Evolutionary conservation across 2,329 filamentous ascomycete species (phyloP).

Genomic region (Penicillium sp.): DNA sequence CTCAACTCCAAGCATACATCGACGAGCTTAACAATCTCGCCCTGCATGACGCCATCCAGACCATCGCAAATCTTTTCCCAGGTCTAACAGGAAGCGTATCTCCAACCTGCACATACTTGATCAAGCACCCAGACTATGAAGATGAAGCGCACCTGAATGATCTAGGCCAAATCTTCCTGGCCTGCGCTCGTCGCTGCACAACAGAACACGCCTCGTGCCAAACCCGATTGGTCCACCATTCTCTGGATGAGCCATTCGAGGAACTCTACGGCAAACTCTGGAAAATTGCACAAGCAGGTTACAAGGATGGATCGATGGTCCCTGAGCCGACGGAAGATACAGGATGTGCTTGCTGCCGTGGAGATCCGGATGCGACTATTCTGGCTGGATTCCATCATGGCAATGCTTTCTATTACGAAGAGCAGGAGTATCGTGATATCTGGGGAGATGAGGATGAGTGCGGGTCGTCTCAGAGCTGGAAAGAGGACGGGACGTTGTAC

Average conservation of each 20-base stretch:
- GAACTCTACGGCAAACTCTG: slow-evolving; percentile 13
- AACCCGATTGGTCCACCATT: slow-evolving; percentile 15
- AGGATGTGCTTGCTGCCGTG: slow-evolving; percentile 21
- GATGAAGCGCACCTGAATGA: slow-evolving; percentile 16
- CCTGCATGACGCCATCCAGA: slow-evolving; percentile 12
- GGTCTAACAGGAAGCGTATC: slow-evolving; percentile 12
- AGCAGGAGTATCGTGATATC: slow-evolving; percentile 12
- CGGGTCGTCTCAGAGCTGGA: not conserved
- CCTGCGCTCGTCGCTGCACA: slow-evolving; percentile 7
- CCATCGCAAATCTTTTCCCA: slow-evolving; percentile 11
- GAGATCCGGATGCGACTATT: slow-evolving; percentile 20
- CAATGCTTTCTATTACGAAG: slow-evolving; percentile 16
- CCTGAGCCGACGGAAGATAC: not conserved
- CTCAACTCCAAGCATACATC: slow-evolving; percentile 11
- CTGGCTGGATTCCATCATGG: slow-evolving; percentile 8
- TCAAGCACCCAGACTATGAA: slow-evolving; percentile 13
- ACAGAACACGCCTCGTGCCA: slow-evolving; percentile 16
- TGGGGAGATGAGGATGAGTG: slow-evolving; percentile 14
- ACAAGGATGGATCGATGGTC: slow-evolving; percentile 9
- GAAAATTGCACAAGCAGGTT: not conserved
- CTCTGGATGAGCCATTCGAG: slow-evolving; percentile 14
- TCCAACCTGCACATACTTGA: slow-evolving; percentile 9
- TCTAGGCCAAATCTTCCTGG: slow-evolving; percentile 16
- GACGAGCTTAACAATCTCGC: slow-evolving; percentile 7
- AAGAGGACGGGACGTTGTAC: not conserved